Conservation (phyloP, 2,329 filamentous ascomycete species). For the Teratosphaeria epicoccoides region DNA sequence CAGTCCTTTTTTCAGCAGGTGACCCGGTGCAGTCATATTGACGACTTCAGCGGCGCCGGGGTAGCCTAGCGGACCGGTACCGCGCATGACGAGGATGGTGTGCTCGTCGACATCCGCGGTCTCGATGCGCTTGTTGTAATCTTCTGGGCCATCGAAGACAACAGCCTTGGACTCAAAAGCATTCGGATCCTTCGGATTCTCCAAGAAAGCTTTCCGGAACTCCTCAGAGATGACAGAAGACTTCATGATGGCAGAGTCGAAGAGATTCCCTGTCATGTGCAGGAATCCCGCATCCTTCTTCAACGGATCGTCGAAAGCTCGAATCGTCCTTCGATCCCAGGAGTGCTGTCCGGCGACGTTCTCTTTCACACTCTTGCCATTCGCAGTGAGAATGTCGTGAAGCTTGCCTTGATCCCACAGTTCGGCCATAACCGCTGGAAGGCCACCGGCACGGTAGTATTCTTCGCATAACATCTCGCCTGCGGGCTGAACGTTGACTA, state of each 20-base stretch:
- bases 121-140: slow-evolving; percentile 20
- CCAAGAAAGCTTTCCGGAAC: slow-evolving; percentile 20
- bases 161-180: slow-evolving; percentile 21
- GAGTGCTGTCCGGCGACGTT: slow-evolving; percentile 36
- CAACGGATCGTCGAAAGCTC: slow-evolving; percentile 35
- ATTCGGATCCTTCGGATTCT: slow-evolving; percentile 15
- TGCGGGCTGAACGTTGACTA: slow-evolving; percentile 46
- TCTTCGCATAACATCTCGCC: slow-evolving; percentile 45
- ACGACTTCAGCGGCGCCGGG: slow-evolving; percentile 22
- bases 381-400: slow-evolving; percentile 37
- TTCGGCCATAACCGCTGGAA: slow-evolving; percentile 45
- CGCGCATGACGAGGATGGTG: slow-evolving; percentile 23
- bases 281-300: slow-evolving; percentile 42
- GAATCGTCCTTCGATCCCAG: slow-evolving; percentile 42
- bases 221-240: slow-evolving; percentile 19
- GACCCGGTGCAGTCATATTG: slow-evolving; percentile 24
- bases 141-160: slow-evolving; percentile 24
- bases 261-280: slow-evolving; percentile 21
- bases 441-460: slow-evolving; percentile 43
- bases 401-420: slow-evolving; percentile 40
- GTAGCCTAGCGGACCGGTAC: slow-evolving; percentile 21
- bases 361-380: slow-evolving; percentile 35
- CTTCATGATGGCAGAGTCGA: slow-evolving; percentile 25
- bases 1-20: slow-evolving; percentile 19
- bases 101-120: slow-evolving; percentile 20